Evolutionary conservation across 345 rosid species (phyloP).

Genomic region (Citrus unshiu): DNA sequence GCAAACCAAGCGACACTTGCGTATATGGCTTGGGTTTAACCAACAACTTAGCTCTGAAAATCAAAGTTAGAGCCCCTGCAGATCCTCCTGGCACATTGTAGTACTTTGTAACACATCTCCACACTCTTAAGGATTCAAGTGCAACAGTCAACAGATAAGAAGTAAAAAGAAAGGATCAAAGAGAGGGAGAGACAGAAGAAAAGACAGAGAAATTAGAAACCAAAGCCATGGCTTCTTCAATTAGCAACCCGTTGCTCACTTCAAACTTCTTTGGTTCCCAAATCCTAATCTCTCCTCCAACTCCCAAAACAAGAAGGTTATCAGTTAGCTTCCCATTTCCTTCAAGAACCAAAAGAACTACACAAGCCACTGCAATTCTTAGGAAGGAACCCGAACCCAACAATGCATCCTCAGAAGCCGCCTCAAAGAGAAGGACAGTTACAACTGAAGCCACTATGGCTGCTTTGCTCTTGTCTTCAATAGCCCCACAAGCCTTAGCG

Average conservation of each 20-base stretch:
- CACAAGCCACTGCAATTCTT: constrained; percentile 18
- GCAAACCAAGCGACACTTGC: constrained; percentile 30
- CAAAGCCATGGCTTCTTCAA: constrained; percentile 36
- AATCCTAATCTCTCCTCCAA: constrained; percentile 42
- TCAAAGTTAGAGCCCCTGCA: background rate
- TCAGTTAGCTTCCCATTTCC: constrained; percentile 21
- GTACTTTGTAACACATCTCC: too few species aligned
- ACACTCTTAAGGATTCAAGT: background rate
- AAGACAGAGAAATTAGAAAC: background rate
- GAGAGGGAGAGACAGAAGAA: too few species aligned
- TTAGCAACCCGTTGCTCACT: constrained; percentile 35
- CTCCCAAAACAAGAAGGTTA: constrained; percentile 43
- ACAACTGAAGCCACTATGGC: constrained; percentile 43
- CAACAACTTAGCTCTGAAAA: constrained; percentile 4
- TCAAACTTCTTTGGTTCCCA: constrained; percentile 41
- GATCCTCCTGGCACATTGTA: too few species aligned
- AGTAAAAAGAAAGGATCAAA: background rate
- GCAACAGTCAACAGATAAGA: background rate
- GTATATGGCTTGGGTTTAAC: constrained; percentile 24
- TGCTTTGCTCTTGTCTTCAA: constrained; percentile 48
- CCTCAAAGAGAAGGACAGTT: constrained; percentile 6
- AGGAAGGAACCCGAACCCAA: constrained; percentile 25
- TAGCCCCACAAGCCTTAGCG: constrained; percentile 52
- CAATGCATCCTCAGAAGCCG: background rate
- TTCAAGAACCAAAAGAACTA: constrained; percentile 5